phyloP scores from a whole-genome alignment of 768 basidiomycete species.

The Amanita brunnescens region DNA sequence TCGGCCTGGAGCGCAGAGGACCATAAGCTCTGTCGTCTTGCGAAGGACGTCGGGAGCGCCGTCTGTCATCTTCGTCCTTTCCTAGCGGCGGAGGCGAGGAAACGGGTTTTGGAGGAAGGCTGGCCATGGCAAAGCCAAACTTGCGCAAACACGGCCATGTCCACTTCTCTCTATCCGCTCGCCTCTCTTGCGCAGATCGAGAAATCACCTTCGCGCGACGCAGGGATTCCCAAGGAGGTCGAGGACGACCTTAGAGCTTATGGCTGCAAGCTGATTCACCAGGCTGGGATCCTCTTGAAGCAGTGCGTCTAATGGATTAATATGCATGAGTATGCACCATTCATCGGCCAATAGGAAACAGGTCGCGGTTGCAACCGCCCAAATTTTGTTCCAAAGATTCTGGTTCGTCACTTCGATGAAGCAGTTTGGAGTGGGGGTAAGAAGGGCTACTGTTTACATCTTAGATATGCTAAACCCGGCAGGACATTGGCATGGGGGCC shows the following conservation, averaged over 20 bases:
- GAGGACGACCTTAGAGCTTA: constrained; percentile 87
- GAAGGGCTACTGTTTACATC: constrained; percentile 21
- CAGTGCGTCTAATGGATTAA: constrained; percentile 48
- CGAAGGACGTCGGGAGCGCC: constrained; percentile 14
- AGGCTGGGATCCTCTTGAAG: constrained; percentile 85
- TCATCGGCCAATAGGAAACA: constrained; percentile 57
- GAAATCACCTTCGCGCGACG: constrained; percentile 70
- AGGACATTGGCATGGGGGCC: constrained; percentile 89
- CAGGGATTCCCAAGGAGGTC: constrained; percentile 72
- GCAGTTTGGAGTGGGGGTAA: constrained; percentile 86
- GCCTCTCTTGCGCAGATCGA: constrained; percentile 75
- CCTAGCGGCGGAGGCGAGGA: constrained; percentile 18
- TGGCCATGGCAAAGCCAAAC: constrained; percentile 21
- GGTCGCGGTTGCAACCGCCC: constrained; percentile 93
- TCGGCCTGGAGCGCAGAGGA: constrained; percentile 13
- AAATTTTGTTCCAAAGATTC: constrained; percentile 94
- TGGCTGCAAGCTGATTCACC: constrained; percentile 91
- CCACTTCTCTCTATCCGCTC: constrained; percentile 61
- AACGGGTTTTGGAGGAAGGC: constrained; percentile 33
- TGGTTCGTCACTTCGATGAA: constrained; percentile 95
- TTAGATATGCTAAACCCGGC: constrained; percentile 7
- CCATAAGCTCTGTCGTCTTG: constrained; percentile 9
- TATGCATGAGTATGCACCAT: not conserved
- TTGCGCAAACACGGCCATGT: constrained; percentile 22
- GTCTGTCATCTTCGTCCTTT: constrained; percentile 21